A percentile compares a stretch with the other conserved stretches of the same genome.
Conservation (phyloP, 306 rosid genomes). For the Fragaria nilgerrensis region DNA sequence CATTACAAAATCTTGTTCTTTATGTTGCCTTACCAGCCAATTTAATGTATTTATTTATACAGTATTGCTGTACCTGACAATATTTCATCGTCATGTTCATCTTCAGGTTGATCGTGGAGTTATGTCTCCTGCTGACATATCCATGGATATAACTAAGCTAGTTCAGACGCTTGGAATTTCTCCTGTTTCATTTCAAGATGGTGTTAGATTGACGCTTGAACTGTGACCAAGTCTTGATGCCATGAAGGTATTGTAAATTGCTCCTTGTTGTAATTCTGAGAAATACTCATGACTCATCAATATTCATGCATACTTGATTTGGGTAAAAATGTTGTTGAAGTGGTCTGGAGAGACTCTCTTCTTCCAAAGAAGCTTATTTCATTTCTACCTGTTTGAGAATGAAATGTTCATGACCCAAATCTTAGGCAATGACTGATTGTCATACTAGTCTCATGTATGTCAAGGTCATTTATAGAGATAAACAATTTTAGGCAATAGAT, state of each 20-base stretch:
- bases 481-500: too few relatives aligned
- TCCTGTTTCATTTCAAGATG: constrained; percentile 68
- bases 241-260: constrained; percentile 11
- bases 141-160: constrained; percentile 79
- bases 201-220: constrained; percentile 67
- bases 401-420: background rate
- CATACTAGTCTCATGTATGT: background rate
- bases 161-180: constrained; percentile 49
- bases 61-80: background rate
- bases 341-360: background rate
- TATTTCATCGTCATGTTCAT: constrained; percentile 5
- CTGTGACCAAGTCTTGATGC: constrained; percentile 42
- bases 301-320: background rate
- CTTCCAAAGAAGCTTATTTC: background rate
- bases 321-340: background rate
- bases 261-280: constrained; percentile 1
- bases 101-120: constrained; percentile 87
- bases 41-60: background rate
- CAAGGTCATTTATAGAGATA: too few relatives aligned
- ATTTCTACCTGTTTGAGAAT: background rate
- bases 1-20: background rate
- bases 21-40: constrained; percentile 8
- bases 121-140: constrained; percentile 86
- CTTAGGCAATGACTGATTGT: background rate
- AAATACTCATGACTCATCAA: background rate